These are phyloP conservation scores for Aureobasidium subglaciale DNA, from an alignment of 2,329 filamentous ascomycete species.

Conservation along the genomic window DNA sequence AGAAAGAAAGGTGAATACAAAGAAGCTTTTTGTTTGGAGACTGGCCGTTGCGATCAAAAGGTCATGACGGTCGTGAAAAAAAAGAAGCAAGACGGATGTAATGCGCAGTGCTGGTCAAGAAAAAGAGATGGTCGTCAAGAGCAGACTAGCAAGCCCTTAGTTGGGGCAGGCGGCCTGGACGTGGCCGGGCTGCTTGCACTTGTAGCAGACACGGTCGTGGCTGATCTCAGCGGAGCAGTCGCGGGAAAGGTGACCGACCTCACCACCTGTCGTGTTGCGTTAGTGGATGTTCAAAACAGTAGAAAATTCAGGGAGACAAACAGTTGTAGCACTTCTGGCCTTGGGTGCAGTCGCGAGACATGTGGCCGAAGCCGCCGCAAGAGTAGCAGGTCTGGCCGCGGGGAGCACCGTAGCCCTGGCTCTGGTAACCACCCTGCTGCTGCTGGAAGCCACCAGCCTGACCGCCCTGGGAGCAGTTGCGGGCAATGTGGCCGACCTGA, in stretches of 20 bases:
- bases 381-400: slow-evolving; percentile 84
- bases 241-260: slow-evolving; percentile 89
- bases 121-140: slow-evolving; percentile 15
- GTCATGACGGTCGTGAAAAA: slow-evolving; percentile 14
- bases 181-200: slow-evolving; percentile 81
- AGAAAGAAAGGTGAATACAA: slow-evolving; percentile 8
- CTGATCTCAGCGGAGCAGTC: slow-evolving; percentile 92
- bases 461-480: slow-evolving; percentile 69
- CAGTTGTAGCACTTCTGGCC: slow-evolving; percentile 99
- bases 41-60: slow-evolving; percentile 11
- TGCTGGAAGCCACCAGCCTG: slow-evolving; percentile 33
- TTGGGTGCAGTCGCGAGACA: slow-evolving; percentile 97
- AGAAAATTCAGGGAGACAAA: slow-evolving; percentile 31
- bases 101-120: slow-evolving; percentile 13
- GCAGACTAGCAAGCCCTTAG: slow-evolving; percentile 39
- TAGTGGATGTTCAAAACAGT: slow-evolving; percentile 19
- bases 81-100: not conserved
- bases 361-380: slow-evolving; percentile 93
- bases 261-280: slow-evolving; percentile 47
- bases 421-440: slow-evolving; percentile 35
- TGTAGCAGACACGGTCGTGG: slow-evolving; percentile 96
- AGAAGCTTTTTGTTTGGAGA: slow-evolving; percentile 8
- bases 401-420: slow-evolving; percentile 40
- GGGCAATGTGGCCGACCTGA: slow-evolving; percentile 91
- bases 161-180: slow-evolving; percentile 91